Evolutionary conservation across 768 basidiomycete genomes (phyloP).

Genomic region (Tricholoma sp.): DNA sequence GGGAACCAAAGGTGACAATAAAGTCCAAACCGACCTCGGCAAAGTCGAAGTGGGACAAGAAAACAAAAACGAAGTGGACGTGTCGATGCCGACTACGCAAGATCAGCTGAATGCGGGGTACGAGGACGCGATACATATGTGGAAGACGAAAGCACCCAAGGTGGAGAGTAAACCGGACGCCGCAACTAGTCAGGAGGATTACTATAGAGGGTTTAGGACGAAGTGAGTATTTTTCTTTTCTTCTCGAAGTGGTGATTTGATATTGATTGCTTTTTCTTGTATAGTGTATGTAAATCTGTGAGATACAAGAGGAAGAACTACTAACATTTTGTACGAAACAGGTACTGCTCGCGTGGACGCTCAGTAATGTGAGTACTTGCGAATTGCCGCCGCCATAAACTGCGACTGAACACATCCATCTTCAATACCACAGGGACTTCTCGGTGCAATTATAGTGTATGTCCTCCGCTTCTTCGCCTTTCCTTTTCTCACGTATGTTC

Average conservation of each 20-base stretch:
- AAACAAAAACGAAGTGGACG: conserved; percentile 80
- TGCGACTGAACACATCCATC: conserved; percentile 5
- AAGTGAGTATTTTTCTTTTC: conserved; percentile 48
- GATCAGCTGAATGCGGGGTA: conserved; percentile 88
- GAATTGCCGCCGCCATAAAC: not conserved
- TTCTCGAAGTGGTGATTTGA: not conserved
- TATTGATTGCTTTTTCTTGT: conserved; percentile 9
- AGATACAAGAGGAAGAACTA: not conserved
- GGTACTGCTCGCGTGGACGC: conserved; percentile 84
- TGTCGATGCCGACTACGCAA: conserved; percentile 78
- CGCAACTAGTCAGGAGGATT: conserved; percentile 73
- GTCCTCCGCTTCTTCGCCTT: conserved; percentile 17
- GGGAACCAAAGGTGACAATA: conserved; percentile 96
- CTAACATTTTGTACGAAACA: conserved; percentile 18
- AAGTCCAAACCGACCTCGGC: conserved; percentile 78
- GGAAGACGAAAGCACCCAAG: conserved; percentile 76
- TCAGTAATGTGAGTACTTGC: conserved; percentile 63
- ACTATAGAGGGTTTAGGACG: conserved; percentile 85
- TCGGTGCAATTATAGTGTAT: conserved; percentile 73
- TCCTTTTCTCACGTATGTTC: not conserved
- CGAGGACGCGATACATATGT: conserved; percentile 83
- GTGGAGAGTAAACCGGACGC: conserved; percentile 57
- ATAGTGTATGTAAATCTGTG: conserved; percentile 21
- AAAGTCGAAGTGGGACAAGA: conserved; percentile 22
- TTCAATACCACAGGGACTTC: conserved; percentile 40